Conservation (phyloP, 352 stramenopile genomes). For the Phytophthora palmivora region DNA sequence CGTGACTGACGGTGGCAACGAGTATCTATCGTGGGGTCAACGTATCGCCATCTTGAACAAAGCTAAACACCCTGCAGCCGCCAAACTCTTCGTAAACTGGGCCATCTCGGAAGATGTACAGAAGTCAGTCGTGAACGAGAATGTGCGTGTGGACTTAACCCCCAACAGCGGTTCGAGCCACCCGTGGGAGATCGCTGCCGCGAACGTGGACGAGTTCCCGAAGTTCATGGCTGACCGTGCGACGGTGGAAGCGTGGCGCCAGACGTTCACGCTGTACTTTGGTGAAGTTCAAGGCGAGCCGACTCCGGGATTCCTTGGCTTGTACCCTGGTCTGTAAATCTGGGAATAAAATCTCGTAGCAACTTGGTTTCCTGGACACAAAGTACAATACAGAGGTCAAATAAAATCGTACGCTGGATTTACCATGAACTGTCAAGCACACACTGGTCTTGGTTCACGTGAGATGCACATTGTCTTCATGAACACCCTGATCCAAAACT, state of each 20-base stretch:
- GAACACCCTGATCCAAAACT: no score
- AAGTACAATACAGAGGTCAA: no score
- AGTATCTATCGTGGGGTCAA: slow-evolving; percentile 57
- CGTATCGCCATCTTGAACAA: slow-evolving; percentile 67
- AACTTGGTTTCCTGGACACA: background rate
- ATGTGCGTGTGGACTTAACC: slow-evolving; percentile 46
- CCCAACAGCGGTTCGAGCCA: slow-evolving; percentile 35
- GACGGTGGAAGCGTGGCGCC: slow-evolving; percentile 43
- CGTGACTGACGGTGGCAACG: slow-evolving; percentile 36
- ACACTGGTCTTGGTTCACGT: no score
- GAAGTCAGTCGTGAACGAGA: slow-evolving; percentile 34
- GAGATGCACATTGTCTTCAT: no score
- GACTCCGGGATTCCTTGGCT: slow-evolving; percentile 42
- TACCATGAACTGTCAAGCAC: no score
- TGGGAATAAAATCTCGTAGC: no score
- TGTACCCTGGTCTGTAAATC: slow-evolving; percentile 47
- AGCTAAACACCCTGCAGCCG: slow-evolving; percentile 52
- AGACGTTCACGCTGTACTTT: slow-evolving; percentile 65
- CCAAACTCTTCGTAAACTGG: slow-evolving; percentile 73
- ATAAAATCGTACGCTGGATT: no score
- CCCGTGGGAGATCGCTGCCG: slow-evolving; percentile 44
- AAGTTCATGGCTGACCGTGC: slow-evolving; percentile 62
- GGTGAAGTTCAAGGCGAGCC: slow-evolving; percentile 56
- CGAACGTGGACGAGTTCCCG: slow-evolving; percentile 41
- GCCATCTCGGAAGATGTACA: slow-evolving; percentile 45